These are phyloP conservation scores for Mimosa bimucronata DNA, from an alignment of 306 rosid genomes.

Conservation along the genomic window DNA sequence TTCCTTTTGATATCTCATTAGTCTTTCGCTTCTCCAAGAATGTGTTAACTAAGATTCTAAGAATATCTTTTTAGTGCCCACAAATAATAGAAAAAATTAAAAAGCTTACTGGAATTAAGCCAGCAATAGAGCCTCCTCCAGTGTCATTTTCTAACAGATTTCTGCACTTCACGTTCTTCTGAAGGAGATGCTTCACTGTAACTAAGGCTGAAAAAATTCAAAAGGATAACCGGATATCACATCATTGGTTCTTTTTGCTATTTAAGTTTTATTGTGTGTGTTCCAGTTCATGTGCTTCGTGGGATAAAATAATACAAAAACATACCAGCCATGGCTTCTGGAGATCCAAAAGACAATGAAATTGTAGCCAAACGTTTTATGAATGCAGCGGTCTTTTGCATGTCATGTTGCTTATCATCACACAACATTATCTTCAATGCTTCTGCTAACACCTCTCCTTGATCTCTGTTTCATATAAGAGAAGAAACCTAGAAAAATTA, in stretches of 20 bases:
- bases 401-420: conserved; percentile 96
- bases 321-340: conserved; percentile 93
- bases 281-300: neutral
- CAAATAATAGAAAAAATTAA: conserved; percentile 22
- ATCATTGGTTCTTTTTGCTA: neutral
- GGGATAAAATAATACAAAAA: conserved; percentile 20
- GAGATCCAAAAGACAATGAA: conserved; percentile 73
- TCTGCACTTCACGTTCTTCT: conserved; percentile 87
- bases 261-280: neutral
- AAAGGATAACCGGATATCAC: conserved; percentile 33
- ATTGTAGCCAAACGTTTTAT: conserved; percentile 84
- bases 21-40: neutral
- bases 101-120: conserved; percentile 69
- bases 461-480: conserved; percentile 64
- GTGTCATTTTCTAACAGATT: conserved; percentile 93
- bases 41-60: neutral
- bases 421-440: conserved; percentile 94
- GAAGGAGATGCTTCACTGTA: conserved; percentile 90
- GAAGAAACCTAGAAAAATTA: conserved; percentile 20
- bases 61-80: neutral
- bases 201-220: conserved; percentile 74
- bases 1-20: neutral
- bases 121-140: conserved; percentile 94
- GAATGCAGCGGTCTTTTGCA: conserved; percentile 98
- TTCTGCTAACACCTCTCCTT: conserved; percentile 88